Conservation (phyloP, 345 rosid genomes). For the Arabidopsis suecica region DNA sequence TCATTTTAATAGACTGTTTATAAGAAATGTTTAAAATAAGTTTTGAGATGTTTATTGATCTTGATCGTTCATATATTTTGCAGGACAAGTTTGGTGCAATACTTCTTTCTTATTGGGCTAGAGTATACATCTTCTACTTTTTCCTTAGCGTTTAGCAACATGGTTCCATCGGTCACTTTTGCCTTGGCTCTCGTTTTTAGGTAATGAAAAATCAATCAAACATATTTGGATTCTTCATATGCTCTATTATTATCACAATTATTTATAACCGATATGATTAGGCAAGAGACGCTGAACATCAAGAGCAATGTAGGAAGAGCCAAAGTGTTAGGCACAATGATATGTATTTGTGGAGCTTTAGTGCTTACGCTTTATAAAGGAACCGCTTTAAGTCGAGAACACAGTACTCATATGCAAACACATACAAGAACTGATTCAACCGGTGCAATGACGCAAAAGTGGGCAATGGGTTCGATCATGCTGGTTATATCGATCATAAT, state of each 20-base stretch:
- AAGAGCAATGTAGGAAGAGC: constrained; percentile 58
- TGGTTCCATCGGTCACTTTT: constrained; percentile 68
- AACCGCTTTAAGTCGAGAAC: constrained; percentile 42
- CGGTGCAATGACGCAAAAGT: constrained; percentile 34
- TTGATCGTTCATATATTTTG: constrained; percentile 10
- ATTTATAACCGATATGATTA: constrained; percentile 13
- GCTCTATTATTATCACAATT: not conserved
- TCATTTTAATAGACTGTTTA: not conserved
- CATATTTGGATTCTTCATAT: not conserved
- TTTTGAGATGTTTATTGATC: not conserved
- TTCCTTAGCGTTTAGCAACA: constrained; percentile 61
- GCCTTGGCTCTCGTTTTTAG: constrained; percentile 57
- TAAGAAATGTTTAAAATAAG: not conserved
- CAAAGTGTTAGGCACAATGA: constrained; percentile 57
- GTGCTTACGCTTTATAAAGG: constrained; percentile 62
- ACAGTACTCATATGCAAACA: constrained; percentile 20
- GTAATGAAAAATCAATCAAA: constrained; percentile 39
- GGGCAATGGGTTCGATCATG: constrained; percentile 59
- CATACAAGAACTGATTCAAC: constrained; percentile 25
- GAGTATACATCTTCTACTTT: constrained; percentile 65
- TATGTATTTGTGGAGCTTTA: constrained; percentile 65
- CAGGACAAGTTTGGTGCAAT: constrained; percentile 59
- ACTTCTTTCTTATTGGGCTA: constrained; percentile 63
- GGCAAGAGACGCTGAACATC: constrained; percentile 60
- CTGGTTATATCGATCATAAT: constrained; percentile 50